Conservation (phyloP, 192 early-diverging fungal genomes). For the Nowakowskiella sp. region DNA sequence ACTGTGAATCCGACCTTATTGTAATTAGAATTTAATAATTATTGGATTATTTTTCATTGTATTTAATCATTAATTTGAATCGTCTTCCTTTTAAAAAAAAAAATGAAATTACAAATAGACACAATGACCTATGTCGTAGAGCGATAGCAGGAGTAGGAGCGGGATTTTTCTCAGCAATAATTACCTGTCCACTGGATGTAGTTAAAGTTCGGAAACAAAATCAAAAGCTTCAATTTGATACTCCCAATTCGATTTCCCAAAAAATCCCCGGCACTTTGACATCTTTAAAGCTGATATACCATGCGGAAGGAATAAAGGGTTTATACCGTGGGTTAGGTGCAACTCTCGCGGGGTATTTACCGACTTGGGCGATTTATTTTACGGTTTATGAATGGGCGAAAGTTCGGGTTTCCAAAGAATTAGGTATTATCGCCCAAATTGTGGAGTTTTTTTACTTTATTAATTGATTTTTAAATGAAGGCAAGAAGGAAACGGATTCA, state of each 20-base stretch:
- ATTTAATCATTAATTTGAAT: too few relatives aligned
- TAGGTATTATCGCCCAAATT: background rate
- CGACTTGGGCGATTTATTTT: slow-evolving; percentile 90
- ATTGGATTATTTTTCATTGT: too few relatives aligned
- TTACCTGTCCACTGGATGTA: slow-evolving; percentile 88
- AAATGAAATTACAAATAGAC: too few relatives aligned
- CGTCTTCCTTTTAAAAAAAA: too few relatives aligned
- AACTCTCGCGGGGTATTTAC: slow-evolving; percentile 81
- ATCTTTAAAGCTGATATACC: slow-evolving; percentile 63
- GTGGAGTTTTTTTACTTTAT: background rate
- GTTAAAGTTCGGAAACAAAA: slow-evolving; percentile 93
- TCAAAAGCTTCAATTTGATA: slow-evolving; percentile 48
- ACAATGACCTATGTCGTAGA: too few relatives aligned
- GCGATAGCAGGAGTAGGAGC: slow-evolving; percentile 2
- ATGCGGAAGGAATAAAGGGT: slow-evolving; percentile 77
- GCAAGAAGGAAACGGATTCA: slow-evolving; percentile 11
- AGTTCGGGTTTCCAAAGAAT: background rate
- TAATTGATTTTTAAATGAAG: slow-evolving; percentile 7
- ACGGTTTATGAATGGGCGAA: slow-evolving; percentile 66
- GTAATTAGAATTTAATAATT: too few relatives aligned
- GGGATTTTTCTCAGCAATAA: slow-evolving; percentile 66
- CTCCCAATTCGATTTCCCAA: slow-evolving; percentile 18
- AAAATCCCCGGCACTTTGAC: slow-evolving; percentile 44
- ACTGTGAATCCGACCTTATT: too few relatives aligned
- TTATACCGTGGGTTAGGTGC: slow-evolving; percentile 83